Conservation (phyloP, 140 eudicot genomes). For the Cichorium intybus region DNA sequence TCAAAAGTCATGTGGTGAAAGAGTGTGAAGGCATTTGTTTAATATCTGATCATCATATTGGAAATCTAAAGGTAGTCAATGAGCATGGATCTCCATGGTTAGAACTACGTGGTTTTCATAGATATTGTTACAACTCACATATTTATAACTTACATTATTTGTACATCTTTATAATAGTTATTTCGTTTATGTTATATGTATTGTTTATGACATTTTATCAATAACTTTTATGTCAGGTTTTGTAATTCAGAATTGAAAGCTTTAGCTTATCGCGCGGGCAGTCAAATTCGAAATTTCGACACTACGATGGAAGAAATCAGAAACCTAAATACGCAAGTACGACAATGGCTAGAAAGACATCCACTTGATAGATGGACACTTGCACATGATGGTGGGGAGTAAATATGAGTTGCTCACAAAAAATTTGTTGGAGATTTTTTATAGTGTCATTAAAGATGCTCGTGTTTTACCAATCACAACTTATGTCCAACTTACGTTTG, state of each 20-base stretch:
- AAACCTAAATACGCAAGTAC: neutral
- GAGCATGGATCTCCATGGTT: conserved; percentile 18
- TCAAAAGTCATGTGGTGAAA: conserved; percentile 7
- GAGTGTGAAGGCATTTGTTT: neutral
- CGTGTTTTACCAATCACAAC: neutral
- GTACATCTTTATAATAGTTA: too few species aligned
- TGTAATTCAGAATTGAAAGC: neutral
- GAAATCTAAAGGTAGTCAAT: neutral
- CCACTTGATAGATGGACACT: neutral
- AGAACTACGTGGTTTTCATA: conserved; percentile 14
- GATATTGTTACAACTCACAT: neutral
- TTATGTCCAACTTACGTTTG: neutral
- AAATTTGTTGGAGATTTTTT: neutral
- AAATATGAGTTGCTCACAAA: neutral
- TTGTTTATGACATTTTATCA: conserved; percentile 3
- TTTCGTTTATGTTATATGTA: neutral
- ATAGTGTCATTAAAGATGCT: too few species aligned
- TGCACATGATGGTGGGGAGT: neutral
- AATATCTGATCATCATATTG: neutral
- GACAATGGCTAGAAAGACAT: neutral
- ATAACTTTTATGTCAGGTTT: neutral
- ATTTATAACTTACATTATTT: too few species aligned
- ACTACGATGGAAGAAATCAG: neutral
- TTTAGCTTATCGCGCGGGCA: neutral
- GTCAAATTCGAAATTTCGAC: too few species aligned